phyloP scores from a whole-genome alignment of 2,329 filamentous ascomycete species.

The Raffaelea albimanens region DNA sequence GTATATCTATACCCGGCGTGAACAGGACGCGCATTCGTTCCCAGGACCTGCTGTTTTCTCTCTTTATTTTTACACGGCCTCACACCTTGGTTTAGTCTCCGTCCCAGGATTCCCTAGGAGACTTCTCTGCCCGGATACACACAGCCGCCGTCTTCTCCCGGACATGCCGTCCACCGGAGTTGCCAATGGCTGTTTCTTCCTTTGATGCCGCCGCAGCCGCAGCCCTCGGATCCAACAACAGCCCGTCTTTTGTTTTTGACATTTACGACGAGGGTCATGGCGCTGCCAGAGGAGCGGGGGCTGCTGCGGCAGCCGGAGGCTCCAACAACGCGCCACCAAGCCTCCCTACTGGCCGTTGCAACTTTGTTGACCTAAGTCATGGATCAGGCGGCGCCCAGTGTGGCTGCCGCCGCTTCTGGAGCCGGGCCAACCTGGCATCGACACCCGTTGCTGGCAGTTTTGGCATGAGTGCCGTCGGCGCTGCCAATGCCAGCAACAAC shows the following conservation, averaged over 20 bases:
- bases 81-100: no score
- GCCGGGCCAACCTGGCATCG: constrained; percentile 25
- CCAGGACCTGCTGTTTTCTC: no score
- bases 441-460: no score
- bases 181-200: constrained; percentile 43
- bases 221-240: constrained; percentile 15
- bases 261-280: constrained; percentile 39
- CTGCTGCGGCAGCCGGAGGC: constrained; percentile 6
- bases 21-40: no score
- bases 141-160: constrained; percentile 1
- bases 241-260: constrained; percentile 37
- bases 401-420: constrained; percentile 54
- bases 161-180: constrained; percentile 15
- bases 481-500: constrained; percentile 17
- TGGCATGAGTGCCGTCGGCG: no score
- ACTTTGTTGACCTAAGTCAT: constrained; percentile 45
- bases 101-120: no score
- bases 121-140: not conserved
- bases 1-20: no score
- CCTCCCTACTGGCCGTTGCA: constrained; percentile 45
- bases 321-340: constrained; percentile 9
- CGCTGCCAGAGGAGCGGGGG: constrained; percentile 7
- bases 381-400: constrained; percentile 44
- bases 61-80: no score
- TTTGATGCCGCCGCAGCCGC: constrained; percentile 32